Evolutionary conservation across 164 flowering plant genomes (phyloP), one percentile per base, ranked within the genome.

Genomic region (Hamamelis virginiana): DNA sequence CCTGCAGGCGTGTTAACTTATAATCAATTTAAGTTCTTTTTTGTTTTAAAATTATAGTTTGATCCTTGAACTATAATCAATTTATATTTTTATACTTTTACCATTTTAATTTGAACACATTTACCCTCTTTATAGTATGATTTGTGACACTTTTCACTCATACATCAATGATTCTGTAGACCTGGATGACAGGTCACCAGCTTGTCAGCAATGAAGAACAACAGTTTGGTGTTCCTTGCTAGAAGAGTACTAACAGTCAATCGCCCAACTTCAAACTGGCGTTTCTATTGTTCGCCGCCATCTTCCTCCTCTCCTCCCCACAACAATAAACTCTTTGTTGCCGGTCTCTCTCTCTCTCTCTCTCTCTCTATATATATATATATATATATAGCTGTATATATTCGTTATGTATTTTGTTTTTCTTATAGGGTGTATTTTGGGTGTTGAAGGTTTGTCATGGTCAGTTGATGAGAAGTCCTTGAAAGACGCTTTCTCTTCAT

Each of bases 381-480:
- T n/a, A n/a, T n/a, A n/a, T n/a, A n/a, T n/a, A n/a, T n/a, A n/a
- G n/a, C n/a, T n/a, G n/a, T n/a, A n/a, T n/a, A n/a, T n/a, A n/a
- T 3, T 22, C 8, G 21, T 0, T 61, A 3, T 28, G 5, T 53
- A 13, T 61, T 15, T 51, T 0, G 3, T 43, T 62, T 52, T 62
- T 53, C 19, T 48, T 22, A 21, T 38, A 9, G 22, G 5, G 13
- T 64, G 41, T 71, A 11, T 53, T 25, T 13, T 59, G 48, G 25
- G 13, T 61, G 5, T 53, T 76, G 52, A 22, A 87, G 96, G 98
- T 53, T 77, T 94, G 71, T 90, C 97, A 33, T 89, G 87, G 94
- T 82, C 91, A 41, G 91, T 89, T 27, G 92, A 94, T 65, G 94
- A 94, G 82, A 86, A 81, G 71, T 83, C 92, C 59, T 74, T 94